Evolutionary conservation across 108 stramenopile genomes (phyloP).

Genomic region (Ochromonas danica): DNA sequence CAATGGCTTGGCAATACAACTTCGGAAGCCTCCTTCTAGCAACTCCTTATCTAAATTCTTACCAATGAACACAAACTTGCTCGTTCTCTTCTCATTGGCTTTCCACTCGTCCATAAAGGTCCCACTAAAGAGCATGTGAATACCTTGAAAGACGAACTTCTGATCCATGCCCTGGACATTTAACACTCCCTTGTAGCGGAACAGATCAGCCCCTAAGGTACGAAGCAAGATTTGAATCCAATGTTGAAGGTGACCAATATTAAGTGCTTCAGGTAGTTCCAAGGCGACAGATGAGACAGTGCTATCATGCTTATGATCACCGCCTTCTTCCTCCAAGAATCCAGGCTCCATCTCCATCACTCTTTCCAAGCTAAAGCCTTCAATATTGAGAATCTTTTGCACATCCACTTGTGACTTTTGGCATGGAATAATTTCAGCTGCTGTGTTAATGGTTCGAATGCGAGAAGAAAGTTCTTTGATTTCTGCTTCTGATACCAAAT

Average conservation of each 20-base stretch:
- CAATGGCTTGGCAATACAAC: conserved; percentile 46
- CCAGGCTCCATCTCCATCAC: conserved; percentile 80
- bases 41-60: conserved; percentile 57
- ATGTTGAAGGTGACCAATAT: conserved; percentile 45
- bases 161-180: conserved; percentile 62
- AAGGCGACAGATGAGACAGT: conserved; percentile 64
- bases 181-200: conserved; percentile 79
- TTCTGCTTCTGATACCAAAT: conserved; percentile 45
- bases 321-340: conserved; percentile 58
- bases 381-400: conserved; percentile 74
- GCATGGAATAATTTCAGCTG: conserved; percentile 67
- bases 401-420: conserved; percentile 74
- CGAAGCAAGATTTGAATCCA: conserved; percentile 59
- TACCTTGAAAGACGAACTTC: conserved; percentile 91
- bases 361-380: conserved; percentile 72
- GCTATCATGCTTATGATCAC: not conserved
- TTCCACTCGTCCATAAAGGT: conserved; percentile 36
- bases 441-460: conserved; percentile 75
- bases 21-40: conserved; percentile 62
- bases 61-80: conserved; percentile 84
- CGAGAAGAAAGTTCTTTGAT: conserved; percentile 42
- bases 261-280: conserved; percentile 64
- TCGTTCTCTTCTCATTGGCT: conserved; percentile 58
- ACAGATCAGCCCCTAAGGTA: conserved; percentile 75
- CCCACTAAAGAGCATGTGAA: conserved; percentile 66